Evolutionary conservation across 371 early-diverging fungal species (phyloP).

Genomic region (Lichtheimia corymbifera): DNA sequence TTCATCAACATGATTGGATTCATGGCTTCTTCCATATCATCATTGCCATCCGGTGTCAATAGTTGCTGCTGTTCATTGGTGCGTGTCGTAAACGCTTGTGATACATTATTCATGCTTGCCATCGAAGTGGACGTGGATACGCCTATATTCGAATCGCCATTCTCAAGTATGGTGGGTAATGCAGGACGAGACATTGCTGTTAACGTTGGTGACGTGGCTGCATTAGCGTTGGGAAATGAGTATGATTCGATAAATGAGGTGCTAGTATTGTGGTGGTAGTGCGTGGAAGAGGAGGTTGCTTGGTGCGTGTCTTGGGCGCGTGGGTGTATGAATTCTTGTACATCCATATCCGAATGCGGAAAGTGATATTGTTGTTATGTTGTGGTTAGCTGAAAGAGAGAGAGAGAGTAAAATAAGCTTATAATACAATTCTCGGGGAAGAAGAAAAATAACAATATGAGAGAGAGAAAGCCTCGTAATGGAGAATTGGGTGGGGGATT

Average conservation of each 20-base stretch:
- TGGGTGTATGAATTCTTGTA: conserved; percentile 1
- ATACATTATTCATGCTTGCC: background rate
- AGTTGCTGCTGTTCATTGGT: background rate
- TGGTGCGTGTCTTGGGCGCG: background rate
- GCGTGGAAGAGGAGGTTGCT: background rate
- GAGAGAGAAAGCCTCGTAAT: too few relatives aligned
- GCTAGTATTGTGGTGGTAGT: background rate
- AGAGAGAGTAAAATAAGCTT: too few relatives aligned
- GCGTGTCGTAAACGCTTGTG: background rate
- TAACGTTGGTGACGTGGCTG: background rate
- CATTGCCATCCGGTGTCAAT: background rate
- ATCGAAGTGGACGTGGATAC: background rate
- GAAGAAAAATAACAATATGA: too few relatives aligned
- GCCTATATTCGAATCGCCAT: background rate
- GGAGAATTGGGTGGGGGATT: too few relatives aligned
- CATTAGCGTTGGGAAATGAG: background rate
- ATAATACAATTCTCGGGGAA: too few relatives aligned
- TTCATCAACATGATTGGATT: conserved; percentile 17
- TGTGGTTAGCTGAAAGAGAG: too few relatives aligned
- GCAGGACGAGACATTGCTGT: background rate
- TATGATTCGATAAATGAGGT: background rate
- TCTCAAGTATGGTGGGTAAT: background rate
- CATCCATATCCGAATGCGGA: background rate
- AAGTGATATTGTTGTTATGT: background rate
- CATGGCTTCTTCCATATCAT: background rate